Evolutionary conservation across 345 rosid species (phyloP), one percentile per base, ranked within the genome.

Genomic region (Noccaea caerulescens): DNA sequence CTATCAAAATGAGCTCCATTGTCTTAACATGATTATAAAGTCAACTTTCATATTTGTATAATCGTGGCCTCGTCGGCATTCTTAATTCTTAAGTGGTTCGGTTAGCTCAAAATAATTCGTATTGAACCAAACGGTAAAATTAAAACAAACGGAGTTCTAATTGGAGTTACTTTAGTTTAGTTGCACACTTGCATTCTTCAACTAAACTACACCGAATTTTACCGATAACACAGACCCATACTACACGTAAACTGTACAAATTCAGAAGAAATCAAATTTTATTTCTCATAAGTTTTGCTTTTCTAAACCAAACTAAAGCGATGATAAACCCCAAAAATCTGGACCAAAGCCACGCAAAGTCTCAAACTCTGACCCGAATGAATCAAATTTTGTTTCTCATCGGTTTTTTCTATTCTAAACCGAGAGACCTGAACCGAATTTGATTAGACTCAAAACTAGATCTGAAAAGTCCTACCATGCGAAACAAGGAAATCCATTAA

Each of bases 41-140:
- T 73, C 72, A 66, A 73, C 77, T 65, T 66, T 16, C 27, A 8
- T 30, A 16, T 50, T 49, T 39, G 14, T 71, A 10, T 57, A 36
- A 51, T 54, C 16, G 10, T 10, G 27, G 27, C 3, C 27, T 16
- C 39, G 32, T 56, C 3, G 1, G 11, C 34, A n/a, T 52, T 71
- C 18, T 43, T 43, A 43, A 11, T 16, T 71, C 20, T 43, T 44
- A 44, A 11, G 11, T 43, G 63, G 70, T 63, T 36, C 18, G 50
- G 32, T 23, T 62, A 10, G 59, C 4, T 45, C 54, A 33, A 43
- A 11, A 2, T 5, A 53, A 44, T 54, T 55, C 59, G 6, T n/a
- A 38, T 16, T 16, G 6, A 6, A 6, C 38, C 39, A 46, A 58
- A 12, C 1, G n/a, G 3, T 20, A n/a, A 6, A n/a, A n/a, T n/a